phyloP scores from a whole-genome alignment of 139 green algal genomes.

The Tetraselmis striata region DNA sequence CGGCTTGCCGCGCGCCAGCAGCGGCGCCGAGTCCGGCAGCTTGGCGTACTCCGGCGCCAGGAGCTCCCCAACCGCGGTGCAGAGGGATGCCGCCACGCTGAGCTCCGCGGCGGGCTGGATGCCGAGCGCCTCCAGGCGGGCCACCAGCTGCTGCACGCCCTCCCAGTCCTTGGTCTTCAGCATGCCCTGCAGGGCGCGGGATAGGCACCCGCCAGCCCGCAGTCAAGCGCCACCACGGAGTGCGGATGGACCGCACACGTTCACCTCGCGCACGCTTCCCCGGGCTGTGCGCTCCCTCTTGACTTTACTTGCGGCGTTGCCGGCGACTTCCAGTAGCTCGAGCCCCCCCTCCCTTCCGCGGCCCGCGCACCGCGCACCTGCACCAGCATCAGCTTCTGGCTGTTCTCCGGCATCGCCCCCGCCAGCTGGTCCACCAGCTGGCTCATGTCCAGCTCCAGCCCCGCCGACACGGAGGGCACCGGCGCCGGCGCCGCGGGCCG shows the following conservation, averaged over 20 bases:
- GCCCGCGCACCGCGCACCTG: too few relatives aligned
- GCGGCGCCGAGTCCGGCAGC: constrained; percentile 19
- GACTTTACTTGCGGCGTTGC: too few relatives aligned
- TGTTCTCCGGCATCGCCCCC: constrained; percentile 3
- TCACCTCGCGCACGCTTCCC: background rate
- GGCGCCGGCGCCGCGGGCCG: background rate
- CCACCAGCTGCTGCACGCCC: constrained; percentile 24
- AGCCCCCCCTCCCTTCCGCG: too few relatives aligned
- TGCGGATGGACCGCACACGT: background rate
- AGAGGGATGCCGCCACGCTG: constrained; percentile 33
- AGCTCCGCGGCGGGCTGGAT: constrained; percentile 34
- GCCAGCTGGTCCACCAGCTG: constrained; percentile 16
- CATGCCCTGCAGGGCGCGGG: too few relatives aligned
- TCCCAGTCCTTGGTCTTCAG: constrained; percentile 41
- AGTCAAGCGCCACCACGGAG: background rate
- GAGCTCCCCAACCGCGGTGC: constrained; percentile 14
- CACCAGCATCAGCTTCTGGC: constrained; percentile 49
- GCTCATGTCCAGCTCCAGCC: constrained; percentile 42
- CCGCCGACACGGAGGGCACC: background rate
- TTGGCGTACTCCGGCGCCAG: constrained; percentile 22
- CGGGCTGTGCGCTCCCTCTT: too few relatives aligned
- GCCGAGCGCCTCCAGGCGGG: constrained; percentile 29
- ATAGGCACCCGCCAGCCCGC: background rate
- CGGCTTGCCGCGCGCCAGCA: constrained; percentile 8
- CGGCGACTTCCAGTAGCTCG: constrained; percentile 49